Evolutionary conservation across 306 rosid species (phyloP).

Genomic region (Fragaria nilgerrensis): DNA sequence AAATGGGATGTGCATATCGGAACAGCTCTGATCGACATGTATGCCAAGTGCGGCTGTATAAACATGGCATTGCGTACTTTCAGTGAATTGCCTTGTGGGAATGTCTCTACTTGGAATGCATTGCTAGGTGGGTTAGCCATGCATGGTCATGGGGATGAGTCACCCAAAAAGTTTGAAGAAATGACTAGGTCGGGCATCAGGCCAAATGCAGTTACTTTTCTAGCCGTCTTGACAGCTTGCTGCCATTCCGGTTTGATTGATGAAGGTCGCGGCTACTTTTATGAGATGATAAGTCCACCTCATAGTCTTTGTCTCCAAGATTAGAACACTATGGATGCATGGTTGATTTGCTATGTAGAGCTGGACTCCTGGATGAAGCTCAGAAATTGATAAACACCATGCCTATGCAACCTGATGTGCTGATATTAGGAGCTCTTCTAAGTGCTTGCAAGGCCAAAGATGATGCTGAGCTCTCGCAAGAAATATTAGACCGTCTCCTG

Average conservation of each 20-base stretch:
- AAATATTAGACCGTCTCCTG: slow-evolving; percentile 44
- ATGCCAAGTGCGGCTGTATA: slow-evolving; percentile 67
- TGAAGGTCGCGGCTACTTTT: slow-evolving; percentile 54
- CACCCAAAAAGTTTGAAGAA: slow-evolving; percentile 45
- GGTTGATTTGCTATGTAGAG: slow-evolving; percentile 74
- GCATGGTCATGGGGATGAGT: slow-evolving; percentile 59
- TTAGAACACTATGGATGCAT: slow-evolving; percentile 82
- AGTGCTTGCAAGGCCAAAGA: slow-evolving; percentile 53
- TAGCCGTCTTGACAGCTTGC: slow-evolving; percentile 72
- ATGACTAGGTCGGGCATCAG: slow-evolving; percentile 50
- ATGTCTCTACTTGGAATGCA: slow-evolving; percentile 76
- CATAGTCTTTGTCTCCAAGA: slow-evolving; percentile 45
- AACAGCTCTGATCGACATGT: slow-evolving; percentile 78
- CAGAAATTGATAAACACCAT: slow-evolving; percentile 55
- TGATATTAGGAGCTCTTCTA: slow-evolving; percentile 69
- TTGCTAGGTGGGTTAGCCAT: slow-evolving; percentile 64
- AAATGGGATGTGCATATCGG: slow-evolving; percentile 67
- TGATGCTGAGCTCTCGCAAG: slow-evolving; percentile 47
- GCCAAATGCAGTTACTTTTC: slow-evolving; percentile 76
- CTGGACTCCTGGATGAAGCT: slow-evolving; percentile 68
- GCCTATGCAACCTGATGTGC: slow-evolving; percentile 81
- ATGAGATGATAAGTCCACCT: slow-evolving; percentile 42
- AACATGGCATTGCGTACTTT: slow-evolving; percentile 52
- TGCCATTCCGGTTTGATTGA: slow-evolving; percentile 74
- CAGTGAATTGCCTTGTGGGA: slow-evolving; percentile 47